Evolutionary conservation across 179 eudicot species (phyloP), one percentile per base, ranked within the genome.

Genomic region (Vitellaria paradoxa): DNA sequence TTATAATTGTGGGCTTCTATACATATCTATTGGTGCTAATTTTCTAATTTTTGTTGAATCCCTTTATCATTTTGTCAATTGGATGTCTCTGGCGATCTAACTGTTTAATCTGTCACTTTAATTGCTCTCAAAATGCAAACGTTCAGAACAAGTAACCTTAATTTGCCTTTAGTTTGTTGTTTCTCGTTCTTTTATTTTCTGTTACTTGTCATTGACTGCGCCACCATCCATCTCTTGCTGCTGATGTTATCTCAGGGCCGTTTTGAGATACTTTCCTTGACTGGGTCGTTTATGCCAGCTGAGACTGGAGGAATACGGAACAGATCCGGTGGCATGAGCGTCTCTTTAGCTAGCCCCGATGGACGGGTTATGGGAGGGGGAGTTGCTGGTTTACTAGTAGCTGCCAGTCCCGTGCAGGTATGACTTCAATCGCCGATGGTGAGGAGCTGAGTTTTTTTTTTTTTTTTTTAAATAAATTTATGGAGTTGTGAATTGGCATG

Each of bases 361-460:
- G 97, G 97, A 20, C 93, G 97, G 72, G 96, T 93, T 61, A 84
- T 93, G 4, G 97, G 97, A 21, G 97, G 97, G 63, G 91, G 97
- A 72, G 94, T 93, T 26, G 97, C 93, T 59, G 97, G 97, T 57
- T 80, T 87, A 72, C 84, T 93, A 42, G 88, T 93, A 30, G 97
- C 97, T 73, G 92, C 96, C 72, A 73, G 90, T 80, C 92, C 94
- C n/a, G 89, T 93, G 56, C 97, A 93, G 97, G 97, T 91, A 83
- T 57, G 46, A 14, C 14, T n/a, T 52, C 42, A 57, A 53, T 9
- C 10, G 37, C 37, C 37, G 2, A 30, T 30, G 1, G 2, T 30
- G 37, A 2, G 2, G 37, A 30, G 37, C 37, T 30, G 37, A 0
- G 37, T 30, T 30, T 30, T 30, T 0, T 30, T 30, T 30, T 30